Evolutionary conservation across 495 filamentous ascomycete genomes (phyloP), one percentile per base, ranked within the genome.

Genomic region (Delitschia confertaspora): DNA sequence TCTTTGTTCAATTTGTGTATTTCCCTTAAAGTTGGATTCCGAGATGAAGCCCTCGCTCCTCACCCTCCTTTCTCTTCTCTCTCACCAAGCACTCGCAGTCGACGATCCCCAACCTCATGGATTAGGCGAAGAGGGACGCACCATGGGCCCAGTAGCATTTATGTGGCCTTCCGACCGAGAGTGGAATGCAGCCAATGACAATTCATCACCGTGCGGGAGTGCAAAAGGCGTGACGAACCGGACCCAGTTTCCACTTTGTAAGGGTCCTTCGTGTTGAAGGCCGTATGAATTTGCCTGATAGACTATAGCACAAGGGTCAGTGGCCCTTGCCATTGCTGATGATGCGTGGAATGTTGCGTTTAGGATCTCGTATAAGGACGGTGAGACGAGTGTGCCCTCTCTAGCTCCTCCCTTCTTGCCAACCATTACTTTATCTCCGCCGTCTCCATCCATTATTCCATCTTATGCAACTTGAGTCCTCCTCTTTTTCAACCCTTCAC

Each of bases 131-230:
- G 45, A 49, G 23, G 60, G 60, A 1, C 53, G 43, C 6, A 34
- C 49, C n/a, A 73, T 73, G 69, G 71, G 71, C 0, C 69, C 71
- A 4, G 70, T 67, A 13, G 70, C 69, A 16, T 73, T 75, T 47
- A 52, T 75, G 21, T 75, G 71, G 71, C 71, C 71, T 3, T 57
- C 59, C 5, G 65, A 71, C 49, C 62, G 71, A 19, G 41, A 55
- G 2, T 75, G 69, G 69, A 60, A 55, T 39, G 65, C 62, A 34
- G 56, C 59, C 1, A 41, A 61, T 14, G 71, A 73, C 42, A 73
- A 71, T 42, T 63, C 47, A 8, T 64, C 61, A 0, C 71, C 70
- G 5, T 75, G 69, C 33, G 69, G 70, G 17, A 70, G 66, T 13
- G 49, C 58, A 11, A 58, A 59, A 14, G 60, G 60, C 0, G 57